phyloP scores from a whole-genome alignment of 495 filamentous ascomycete species.

The Penicillium bialowiezense region DNA sequence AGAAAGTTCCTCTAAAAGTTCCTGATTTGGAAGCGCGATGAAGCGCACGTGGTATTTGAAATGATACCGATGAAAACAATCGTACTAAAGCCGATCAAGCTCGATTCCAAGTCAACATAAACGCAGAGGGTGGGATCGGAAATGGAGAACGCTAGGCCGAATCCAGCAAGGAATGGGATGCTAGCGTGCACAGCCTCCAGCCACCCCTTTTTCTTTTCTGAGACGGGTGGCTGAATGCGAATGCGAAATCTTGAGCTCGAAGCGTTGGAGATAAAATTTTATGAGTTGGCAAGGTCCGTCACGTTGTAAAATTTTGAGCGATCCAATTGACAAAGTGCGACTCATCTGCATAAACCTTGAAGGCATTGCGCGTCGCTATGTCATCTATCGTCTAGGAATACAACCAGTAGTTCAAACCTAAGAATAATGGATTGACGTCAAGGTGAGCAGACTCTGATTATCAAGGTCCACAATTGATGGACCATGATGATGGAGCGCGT shows the following conservation, averaged over 20 bases:
- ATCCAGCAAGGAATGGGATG: neutral
- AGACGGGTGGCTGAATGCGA: neutral
- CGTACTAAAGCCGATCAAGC: neutral
- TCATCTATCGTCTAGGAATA: neutral
- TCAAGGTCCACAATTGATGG: neutral
- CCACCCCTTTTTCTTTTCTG: neutral
- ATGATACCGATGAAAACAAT: neutral
- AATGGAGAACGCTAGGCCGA: conserved; percentile 2
- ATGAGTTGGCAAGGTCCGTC: too few relatives aligned
- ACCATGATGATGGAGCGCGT: conserved; percentile 10
- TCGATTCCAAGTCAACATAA: neutral
- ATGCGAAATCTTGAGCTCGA: neutral
- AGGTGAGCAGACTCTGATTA: conserved; percentile 4
- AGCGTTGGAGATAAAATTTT: too few relatives aligned
- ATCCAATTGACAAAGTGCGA: too few relatives aligned
- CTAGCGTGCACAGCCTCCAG: neutral
- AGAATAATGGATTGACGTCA: conserved; percentile 7
- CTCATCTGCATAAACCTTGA: too few relatives aligned
- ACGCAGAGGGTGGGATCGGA: neutral
- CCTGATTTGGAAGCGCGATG: neutral
- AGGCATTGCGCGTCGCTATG: neutral
- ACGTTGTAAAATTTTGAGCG: too few relatives aligned
- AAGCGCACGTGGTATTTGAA: neutral
- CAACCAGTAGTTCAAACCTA: too few relatives aligned
- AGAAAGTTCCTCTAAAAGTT: neutral